Percentiles rank a stretch among this genome's conserved stretches.
phyloP scores from a whole-genome alignment of 306 rosid species.

The Casuarina equisetifolia region DNA sequence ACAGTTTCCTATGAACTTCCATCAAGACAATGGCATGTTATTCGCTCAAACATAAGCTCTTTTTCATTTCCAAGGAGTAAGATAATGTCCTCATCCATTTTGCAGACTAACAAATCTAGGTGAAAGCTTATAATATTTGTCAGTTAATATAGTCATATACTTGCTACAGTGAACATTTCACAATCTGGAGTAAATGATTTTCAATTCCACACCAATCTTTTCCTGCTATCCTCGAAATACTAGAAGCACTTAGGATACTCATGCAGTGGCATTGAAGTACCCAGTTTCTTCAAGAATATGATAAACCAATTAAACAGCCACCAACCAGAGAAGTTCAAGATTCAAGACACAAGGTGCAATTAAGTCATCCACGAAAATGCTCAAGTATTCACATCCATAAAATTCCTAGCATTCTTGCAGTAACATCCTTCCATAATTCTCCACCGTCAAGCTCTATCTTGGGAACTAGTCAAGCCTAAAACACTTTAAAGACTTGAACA shows the following conservation, averaged over 20 bases:
- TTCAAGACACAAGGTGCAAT: neutral
- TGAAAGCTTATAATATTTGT: neutral
- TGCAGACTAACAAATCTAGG: neutral
- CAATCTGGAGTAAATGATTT: neutral
- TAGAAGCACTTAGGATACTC: neutral
- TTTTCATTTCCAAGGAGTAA: neutral
- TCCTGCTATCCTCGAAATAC: neutral
- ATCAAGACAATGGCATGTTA: neutral
- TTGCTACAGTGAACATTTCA: neutral
- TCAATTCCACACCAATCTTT: neutral
- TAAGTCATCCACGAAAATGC: neutral
- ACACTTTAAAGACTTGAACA: conserved; percentile 2
- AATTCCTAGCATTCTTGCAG: neutral
- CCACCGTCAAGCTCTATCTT: neutral
- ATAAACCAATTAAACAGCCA: neutral
- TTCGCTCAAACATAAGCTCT: neutral
- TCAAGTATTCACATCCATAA: neutral
- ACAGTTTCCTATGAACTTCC: too few species aligned
- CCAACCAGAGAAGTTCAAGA: neutral
- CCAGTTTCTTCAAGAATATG: neutral
- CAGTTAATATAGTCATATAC: neutral
- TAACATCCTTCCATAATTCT: neutral
- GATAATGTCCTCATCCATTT: neutral
- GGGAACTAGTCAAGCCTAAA: neutral
- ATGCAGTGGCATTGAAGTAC: neutral